phyloP scores from a whole-genome alignment of 768 basidiomycete genomes.

The Termitomyces sp. region DNA sequence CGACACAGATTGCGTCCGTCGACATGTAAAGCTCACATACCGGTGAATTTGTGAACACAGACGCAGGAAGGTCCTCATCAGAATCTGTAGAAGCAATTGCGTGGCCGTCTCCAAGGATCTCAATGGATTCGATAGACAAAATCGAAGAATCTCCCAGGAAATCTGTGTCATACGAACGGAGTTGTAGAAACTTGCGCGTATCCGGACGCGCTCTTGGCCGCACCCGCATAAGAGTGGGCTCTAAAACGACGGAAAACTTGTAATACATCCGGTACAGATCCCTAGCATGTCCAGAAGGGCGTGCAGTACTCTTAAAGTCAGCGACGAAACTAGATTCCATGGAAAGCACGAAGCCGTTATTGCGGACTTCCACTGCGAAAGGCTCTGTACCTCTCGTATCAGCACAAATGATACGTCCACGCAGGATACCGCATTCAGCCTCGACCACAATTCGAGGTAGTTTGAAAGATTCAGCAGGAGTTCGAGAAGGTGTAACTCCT shows the following conservation, averaged over 20 bases:
- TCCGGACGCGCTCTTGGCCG: constrained; percentile 27
- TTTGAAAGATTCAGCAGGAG: constrained; percentile 20
- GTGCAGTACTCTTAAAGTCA: constrained; percentile 17
- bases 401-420: constrained; percentile 46
- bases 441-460: constrained; percentile 48
- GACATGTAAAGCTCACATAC: constrained; percentile 41
- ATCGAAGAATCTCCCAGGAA: constrained; percentile 43
- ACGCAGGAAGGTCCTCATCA: constrained; percentile 31
- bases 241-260: constrained; percentile 33
- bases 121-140: constrained; percentile 52
- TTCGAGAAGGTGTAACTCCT: constrained; percentile 6
- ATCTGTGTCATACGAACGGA: constrained; percentile 27
- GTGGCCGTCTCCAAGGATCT: constrained; percentile 36
- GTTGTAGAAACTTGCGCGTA: constrained; percentile 19
- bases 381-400: constrained; percentile 31
- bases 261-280: constrained; percentile 41
- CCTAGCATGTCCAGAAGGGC: constrained; percentile 27
- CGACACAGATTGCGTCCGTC: constrained; percentile 54
- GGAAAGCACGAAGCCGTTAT: constrained; percentile 43
- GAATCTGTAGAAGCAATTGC: constrained; percentile 48
- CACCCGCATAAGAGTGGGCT: constrained; percentile 52
- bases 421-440: constrained; percentile 43
- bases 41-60: constrained; percentile 35
- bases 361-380: constrained; percentile 50
- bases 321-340: constrained; percentile 35